A percentile compares a stretch with the other conserved stretches of the same genome.
These are phyloP conservation scores for Chrysochromulina tobinii DNA, from an alignment of 78 protist species.

Conservation along the genomic window DNA sequence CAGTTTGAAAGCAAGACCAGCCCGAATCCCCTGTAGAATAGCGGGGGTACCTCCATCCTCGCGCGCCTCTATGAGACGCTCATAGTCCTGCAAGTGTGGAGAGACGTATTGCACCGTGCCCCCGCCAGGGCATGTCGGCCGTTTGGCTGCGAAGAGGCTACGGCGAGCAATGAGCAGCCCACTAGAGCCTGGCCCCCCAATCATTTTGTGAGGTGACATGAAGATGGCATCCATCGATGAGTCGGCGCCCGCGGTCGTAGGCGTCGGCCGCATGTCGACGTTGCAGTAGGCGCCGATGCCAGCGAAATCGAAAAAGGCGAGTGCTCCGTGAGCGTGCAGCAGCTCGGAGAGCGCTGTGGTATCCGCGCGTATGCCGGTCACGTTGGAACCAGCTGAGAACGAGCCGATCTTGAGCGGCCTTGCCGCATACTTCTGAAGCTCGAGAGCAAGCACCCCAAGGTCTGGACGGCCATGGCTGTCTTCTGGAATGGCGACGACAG, in stretches of 20 bases:
- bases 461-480: slow-evolving; percentile 20
- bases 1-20: no score
- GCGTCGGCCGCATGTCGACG: slow-evolving; percentile 62
- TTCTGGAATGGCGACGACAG: not conserved
- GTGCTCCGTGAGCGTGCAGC: slow-evolving; percentile 69
- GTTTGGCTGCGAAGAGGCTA: slow-evolving; percentile 31
- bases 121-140: not conserved
- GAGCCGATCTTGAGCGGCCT: slow-evolving; percentile 58
- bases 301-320: slow-evolving; percentile 79
- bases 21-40: no score
- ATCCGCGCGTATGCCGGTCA: slow-evolving; percentile 76
- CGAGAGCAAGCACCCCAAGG: slow-evolving; percentile 32
- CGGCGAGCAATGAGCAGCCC: slow-evolving; percentile 68
- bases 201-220: slow-evolving; percentile 79
- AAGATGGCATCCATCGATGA: slow-evolving; percentile 69
- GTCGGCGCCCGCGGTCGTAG: not conserved
- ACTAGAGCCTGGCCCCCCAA: slow-evolving; percentile 83
- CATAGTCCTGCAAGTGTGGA: no score
- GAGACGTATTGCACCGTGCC: not conserved
- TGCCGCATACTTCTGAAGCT: not conserved
- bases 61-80: no score
- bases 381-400: slow-evolving; percentile 81
- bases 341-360: slow-evolving; percentile 47
- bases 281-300: slow-evolving; percentile 76
- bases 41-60: no score